Base-by-base conservation (phyloP, 2,329 filamentous ascomycete genomes). In the Rutstroemia sp. region DNA sequence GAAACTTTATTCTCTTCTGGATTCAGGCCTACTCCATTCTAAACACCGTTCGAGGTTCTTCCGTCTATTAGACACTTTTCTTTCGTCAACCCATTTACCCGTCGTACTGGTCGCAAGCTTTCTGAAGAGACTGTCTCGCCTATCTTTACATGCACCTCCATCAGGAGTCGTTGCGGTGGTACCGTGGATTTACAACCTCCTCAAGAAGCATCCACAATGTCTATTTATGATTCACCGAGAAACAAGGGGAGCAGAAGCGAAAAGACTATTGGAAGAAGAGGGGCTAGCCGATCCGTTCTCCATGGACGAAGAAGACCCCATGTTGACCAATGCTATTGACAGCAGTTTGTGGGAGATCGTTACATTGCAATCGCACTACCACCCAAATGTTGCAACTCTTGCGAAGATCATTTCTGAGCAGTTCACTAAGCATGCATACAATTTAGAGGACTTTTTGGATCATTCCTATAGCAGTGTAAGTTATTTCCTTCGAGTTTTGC, bases 181-280 rank as follows among this genome's bases (percentile, higher is more conserved):
- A 9, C 95, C 94, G 0, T 96, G 90, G 84, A 85, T 92, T 51
- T 99, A 99, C 77, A 99, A 99, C 72, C 80, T 96, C 64, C 80
- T 99, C 70, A 94, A 89, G 72, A 82, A 81, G 62, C 94, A 99
- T 69, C 92, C 92, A 1, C 84, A 86, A 1, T 95, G 90, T 68
- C 95, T 92, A 0, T 97, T 96, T 67, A 95, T 99, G 91, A 82
- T 99, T 63, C 95, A 99, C 71, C 84, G 94, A 54, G 83, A 83
- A 58, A 76, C 80, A 39, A 79, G 78, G 48, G 82, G 84, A 44
- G 69, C 77, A 1, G 79, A 83, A 52, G 73, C 76, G 50, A 82
- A 80, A 64, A 78, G 79, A 53, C 67, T 77, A 51, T 73, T 92
- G 21, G 81, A 87, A 63, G 78, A 80, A 30, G 72, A 81, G 52